Evolutionary conservation across 768 basidiomycete genomes (phyloP).

Genomic region (Filobasidium floriforme): DNA sequence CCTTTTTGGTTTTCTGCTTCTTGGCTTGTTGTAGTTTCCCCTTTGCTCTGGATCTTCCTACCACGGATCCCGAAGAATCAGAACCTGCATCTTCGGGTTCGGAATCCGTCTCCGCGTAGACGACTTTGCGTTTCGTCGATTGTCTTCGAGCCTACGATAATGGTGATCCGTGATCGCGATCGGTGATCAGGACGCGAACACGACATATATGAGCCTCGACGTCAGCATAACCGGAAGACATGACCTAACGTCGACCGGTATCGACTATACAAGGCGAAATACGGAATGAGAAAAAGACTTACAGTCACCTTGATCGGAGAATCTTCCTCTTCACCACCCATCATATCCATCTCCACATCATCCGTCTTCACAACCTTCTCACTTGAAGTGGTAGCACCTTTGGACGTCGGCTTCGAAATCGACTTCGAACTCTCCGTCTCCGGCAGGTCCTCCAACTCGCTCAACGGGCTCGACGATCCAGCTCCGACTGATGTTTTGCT

Average conservation of each 20-base stretch:
- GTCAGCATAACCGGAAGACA: too few species aligned
- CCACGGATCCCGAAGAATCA: neutral
- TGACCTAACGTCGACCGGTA: too few species aligned
- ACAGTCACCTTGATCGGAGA: constrained; percentile 30
- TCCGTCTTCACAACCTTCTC: constrained; percentile 25
- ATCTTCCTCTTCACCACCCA: constrained; percentile 25
- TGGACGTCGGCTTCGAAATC: neutral
- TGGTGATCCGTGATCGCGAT: too few species aligned
- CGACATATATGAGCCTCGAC: too few species aligned
- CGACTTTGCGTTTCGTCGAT: constrained; percentile 32
- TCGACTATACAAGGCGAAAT: too few species aligned
- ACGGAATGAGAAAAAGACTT: too few species aligned
- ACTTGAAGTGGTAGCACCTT: too few species aligned
- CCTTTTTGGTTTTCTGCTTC: constrained; percentile 28
- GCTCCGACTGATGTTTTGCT: neutral
- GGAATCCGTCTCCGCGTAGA: constrained; percentile 33
- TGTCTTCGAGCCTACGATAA: constrained; percentile 18
- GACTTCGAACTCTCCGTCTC: neutral
- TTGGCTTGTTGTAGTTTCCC: constrained; percentile 33
- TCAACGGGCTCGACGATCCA: constrained; percentile 1
- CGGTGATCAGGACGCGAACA: too few species aligned
- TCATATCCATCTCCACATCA: constrained; percentile 3
- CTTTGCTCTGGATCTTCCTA: constrained; percentile 16
- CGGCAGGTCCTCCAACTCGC: neutral
- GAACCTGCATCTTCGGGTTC: neutral